Percentiles rank a stretch among this genome's conserved stretches.
phyloP scores from a whole-genome alignment of 345 rosid species.

The Erucastrum elatum region DNA sequence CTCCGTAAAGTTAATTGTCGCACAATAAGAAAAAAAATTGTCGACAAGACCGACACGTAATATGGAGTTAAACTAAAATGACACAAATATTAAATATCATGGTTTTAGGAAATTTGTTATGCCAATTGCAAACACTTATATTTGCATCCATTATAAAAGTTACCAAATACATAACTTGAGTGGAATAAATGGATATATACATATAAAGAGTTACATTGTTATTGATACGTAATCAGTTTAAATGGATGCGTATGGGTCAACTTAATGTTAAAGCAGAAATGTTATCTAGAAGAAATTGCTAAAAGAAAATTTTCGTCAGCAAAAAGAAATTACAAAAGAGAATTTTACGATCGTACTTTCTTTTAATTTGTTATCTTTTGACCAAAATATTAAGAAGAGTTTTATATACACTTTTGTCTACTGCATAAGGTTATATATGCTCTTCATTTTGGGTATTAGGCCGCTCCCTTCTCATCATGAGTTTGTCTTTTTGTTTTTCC shows the following conservation, averaged over 20 bases:
- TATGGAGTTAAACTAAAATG: not conserved
- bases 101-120: not conserved
- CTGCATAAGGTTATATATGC: conserved; percentile 44
- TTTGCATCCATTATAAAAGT: not conserved
- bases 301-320: not conserved
- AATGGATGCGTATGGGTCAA: not conserved
- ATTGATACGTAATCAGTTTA: not conserved
- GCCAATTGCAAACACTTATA: not conserved
- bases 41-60: too few species aligned
- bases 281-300: conserved; percentile 20
- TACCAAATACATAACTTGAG: not conserved
- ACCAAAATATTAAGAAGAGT: conserved; percentile 33
- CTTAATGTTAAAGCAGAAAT: conserved; percentile 3
- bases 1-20: not conserved
- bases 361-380: conserved; percentile 34
- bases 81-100: not conserved
- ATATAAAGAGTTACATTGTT: not conserved
- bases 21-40: too few species aligned
- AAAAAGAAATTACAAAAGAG: not conserved
- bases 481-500: conserved; percentile 30
- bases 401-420: conserved; percentile 29
- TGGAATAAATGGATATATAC: not conserved
- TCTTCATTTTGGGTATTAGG: conserved; percentile 44
- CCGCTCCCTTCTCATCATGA: conserved; percentile 48
- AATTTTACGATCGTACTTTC: conserved; percentile 21